Evolutionary conservation across 208 protist genomes (phyloP).

Genomic region (Trypanosoma mega): DNA sequence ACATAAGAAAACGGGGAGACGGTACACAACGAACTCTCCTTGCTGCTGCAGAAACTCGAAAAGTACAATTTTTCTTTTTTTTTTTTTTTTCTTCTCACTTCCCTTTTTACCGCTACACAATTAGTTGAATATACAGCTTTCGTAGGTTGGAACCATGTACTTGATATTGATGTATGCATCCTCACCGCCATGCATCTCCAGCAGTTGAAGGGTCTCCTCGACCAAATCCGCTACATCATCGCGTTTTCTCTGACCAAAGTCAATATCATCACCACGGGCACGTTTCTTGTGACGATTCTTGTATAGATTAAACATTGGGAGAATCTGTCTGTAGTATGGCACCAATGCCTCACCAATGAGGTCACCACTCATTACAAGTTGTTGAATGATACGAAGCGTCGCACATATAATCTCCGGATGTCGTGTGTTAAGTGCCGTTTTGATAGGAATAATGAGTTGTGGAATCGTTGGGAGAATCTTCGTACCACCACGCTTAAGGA

Average conservation of each 20-base stretch:
- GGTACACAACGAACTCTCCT: too few species aligned
- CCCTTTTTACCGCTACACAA: conserved; percentile 1
- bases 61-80: conserved; percentile 9
- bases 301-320: conserved; percentile 99
- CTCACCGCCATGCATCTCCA: conserved; percentile 92
- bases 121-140: conserved; percentile 87
- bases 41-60: too few species aligned
- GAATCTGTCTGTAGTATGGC: conserved; percentile 99
- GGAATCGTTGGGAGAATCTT: conserved; percentile 98
- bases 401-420: conserved; percentile 97
- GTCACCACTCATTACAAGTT: conserved; percentile 95
- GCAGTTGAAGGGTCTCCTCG: conserved; percentile 96
- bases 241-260: conserved; percentile 96
- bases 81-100: neutral
- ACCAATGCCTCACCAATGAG: conserved; percentile 98
- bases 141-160: conserved; percentile 95
- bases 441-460: conserved; percentile 99
- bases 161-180: conserved; percentile 96
- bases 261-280: conserved; percentile 93
- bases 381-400: conserved; percentile 96
- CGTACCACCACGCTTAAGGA: conserved; percentile 94
- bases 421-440: conserved; percentile 98
- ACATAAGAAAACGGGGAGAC: too few species aligned
- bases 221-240: conserved; percentile 97
- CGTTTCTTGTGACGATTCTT: conserved; percentile 93